Evolutionary conservation across 768 basidiomycete genomes (phyloP), one percentile per base, ranked within the genome.

Genomic region (Holtermannia corniformis): DNA sequence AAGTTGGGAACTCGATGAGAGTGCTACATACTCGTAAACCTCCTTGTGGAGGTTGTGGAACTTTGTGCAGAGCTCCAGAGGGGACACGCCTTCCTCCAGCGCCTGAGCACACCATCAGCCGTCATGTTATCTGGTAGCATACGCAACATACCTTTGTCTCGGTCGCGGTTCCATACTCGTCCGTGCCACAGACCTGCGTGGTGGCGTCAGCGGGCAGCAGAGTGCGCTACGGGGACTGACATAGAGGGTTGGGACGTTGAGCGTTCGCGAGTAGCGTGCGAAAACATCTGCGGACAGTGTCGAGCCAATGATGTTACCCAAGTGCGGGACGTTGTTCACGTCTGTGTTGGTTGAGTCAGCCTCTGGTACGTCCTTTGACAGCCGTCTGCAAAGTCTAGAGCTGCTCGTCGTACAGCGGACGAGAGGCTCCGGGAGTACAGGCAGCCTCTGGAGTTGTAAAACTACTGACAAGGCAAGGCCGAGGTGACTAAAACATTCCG

Each of bases 151-250:
- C 93, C 72, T 95, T 92, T 2, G 92, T 96, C 76, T 99, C 95
- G 0, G 95, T 95, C 0, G 95, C 93, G 5, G 95, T 99, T n/a
- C 95, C 95, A 64, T 99, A 99, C 73, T 99, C 95, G 68, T 99
- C 95, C 3, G 95, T 97, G 23, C 95, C 95, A 72, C 95, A 99
- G 51, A 99, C 79, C 64, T 61, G 24, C 5, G 44, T 1, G 16
- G 5, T 3, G 5, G 12, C 19, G 27, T 51, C 51, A 53, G 47
- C 46, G 41, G 16, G 13, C 22, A 19, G 41, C 10, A 19, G 37
- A 41, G 42, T 52, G 46, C 46, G 12, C n/a, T 27, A 27, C 26
- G n/a, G 22, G 19, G 16, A 21, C 60, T 52, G 44, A 72, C 68
- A 70, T 93, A 99, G 26, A 97, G 78, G 0, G 90, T 93, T 42